Base-by-base conservation (phyloP, 768 basidiomycete species). In the Phlebiopsis gigantea region DNA sequence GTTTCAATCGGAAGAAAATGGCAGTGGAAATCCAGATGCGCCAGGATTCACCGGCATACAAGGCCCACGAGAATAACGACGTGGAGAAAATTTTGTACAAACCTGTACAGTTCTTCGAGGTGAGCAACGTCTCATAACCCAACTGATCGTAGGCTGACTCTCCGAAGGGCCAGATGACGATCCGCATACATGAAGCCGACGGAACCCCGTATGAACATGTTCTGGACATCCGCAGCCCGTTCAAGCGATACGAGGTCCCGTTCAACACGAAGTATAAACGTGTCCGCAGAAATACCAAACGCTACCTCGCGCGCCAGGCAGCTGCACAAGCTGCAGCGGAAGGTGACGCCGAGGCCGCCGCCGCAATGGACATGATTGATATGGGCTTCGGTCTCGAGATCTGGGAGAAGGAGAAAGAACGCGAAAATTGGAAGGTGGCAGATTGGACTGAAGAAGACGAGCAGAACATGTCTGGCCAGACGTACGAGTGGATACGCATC, bases 131-230 rank as follows among this genome's bases (percentile, higher is more conserved):
- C 8, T 2, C 8, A 15, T 8, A n/a, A n/a, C 31, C 12, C 31
- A 10, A 1, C 25, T 49, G 6, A 22, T 24, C 6, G 12, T 12
- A 10, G 8, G 12, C 17, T 31, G 17, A 55, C 34, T n/a, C 47
- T 31, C 15, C 19, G 19, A 55, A 93, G 85, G 97, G 97, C 17
- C 92, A 94, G 78, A 93, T 99, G 88, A 98, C 97, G 25, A 88
- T 99, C 57, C 91, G 97, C 28, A 97, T 98, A 51, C 96, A 98
- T 66, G 97, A 99, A 76, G 97, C 96, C 0, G 97, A 99, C 68
- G 97, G 96, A 2, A 98, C 97, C 34, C 96, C 97, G 0, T 98
- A 98, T 68, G 97, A 99, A 69, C 97, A 99, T 67, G 93, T 99
- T 22, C 78, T 99, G 42, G 93, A 97, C 68, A 92, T 98, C 58